phyloP scores from a whole-genome alignment of 2,329 filamentous ascomycete species.

The Calonectria honghensis region DNA sequence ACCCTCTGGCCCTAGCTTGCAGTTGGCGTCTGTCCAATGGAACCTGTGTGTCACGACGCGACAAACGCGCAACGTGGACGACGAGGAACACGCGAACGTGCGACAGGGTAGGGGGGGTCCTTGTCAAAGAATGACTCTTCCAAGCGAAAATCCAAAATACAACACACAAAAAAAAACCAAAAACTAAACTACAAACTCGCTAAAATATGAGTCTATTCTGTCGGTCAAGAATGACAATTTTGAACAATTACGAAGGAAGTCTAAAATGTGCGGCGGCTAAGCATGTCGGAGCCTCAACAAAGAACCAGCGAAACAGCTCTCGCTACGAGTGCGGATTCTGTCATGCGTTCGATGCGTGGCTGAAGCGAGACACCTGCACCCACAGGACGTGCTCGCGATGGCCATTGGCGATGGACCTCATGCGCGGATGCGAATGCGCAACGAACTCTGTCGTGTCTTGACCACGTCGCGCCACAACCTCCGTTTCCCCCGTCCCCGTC shows the following conservation, averaged over 20 bases:
- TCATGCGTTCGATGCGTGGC: conserved; percentile 43
- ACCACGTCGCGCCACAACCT: conserved; percentile 41
- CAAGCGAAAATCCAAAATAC: conserved; percentile 32
- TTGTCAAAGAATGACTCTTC: conserved; percentile 32
- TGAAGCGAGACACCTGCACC: conserved; percentile 26
- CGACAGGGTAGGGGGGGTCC: conserved; percentile 28
- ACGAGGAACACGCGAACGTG: conserved; percentile 19
- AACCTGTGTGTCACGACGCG: conserved; percentile 49
- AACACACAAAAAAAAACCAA: neutral
- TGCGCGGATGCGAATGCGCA: conserved; percentile 34
- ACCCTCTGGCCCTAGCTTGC: conserved; percentile 48
- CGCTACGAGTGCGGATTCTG: conserved; percentile 21
- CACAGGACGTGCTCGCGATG: conserved; percentile 9
- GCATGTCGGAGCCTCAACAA: conserved; percentile 36
- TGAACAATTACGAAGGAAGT: conserved; percentile 2
- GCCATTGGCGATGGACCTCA: conserved; percentile 31
- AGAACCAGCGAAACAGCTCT: conserved; percentile 18
- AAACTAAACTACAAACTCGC: neutral
- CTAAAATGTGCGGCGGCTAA: conserved; percentile 26
- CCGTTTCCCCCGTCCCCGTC: conserved; percentile 12
- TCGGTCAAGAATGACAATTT: conserved; percentile 23
- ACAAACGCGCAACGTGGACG: conserved; percentile 49
- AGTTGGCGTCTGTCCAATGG: conserved; percentile 49
- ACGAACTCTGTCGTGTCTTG: conserved; percentile 40
- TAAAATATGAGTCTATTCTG: conserved; percentile 10